These are phyloP conservation scores for Kodamaea jinghongensis DNA, from an alignment of 805 yeast species.

Conservation along the genomic window DNA sequence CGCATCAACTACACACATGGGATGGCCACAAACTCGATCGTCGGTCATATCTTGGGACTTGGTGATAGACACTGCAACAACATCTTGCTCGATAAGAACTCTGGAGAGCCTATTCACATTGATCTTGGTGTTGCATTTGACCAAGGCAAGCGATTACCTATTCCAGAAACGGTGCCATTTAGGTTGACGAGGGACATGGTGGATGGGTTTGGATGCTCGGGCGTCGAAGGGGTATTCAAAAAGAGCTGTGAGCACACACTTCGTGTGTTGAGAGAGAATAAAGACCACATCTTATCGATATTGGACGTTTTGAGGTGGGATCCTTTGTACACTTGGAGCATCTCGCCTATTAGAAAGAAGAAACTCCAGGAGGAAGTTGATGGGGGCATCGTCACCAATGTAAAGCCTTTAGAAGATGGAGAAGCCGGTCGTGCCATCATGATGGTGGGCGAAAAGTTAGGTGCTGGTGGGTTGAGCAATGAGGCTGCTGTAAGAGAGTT, in stretches of 20 bases:
- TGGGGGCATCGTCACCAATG: conserved; percentile 12
- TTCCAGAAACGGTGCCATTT: conserved; percentile 95
- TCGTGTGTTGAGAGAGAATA: conserved; percentile 60
- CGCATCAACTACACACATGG: conserved; percentile 70
- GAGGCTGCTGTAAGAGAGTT: conserved; percentile 85
- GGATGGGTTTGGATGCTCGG: conserved; percentile 92
- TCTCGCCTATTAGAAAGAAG: conserved; percentile 68
- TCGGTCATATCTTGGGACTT: conserved; percentile 84
- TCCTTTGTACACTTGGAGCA: conserved; percentile 88
- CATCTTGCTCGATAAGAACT: conserved; percentile 69
- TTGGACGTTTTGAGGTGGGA: conserved; percentile 87
- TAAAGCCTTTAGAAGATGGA: conserved; percentile 39
- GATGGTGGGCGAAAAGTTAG: conserved; percentile 67
- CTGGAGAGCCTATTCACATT: conserved; percentile 94
- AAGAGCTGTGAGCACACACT: conserved; percentile 73
- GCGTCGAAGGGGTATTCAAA: conserved; percentile 73
- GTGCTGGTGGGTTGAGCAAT: conserved; percentile 63
- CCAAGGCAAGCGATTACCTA: conserved; percentile 77
- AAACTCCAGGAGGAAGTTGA: conserved; percentile 47
- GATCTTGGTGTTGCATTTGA: conserved; percentile 97
- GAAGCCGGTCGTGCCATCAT: conserved; percentile 81
- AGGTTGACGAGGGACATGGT: conserved; percentile 85
- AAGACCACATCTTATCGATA: conserved; percentile 72
- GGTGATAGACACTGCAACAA: conserved; percentile 97
- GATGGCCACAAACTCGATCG: conserved; percentile 78